A percentile compares a stretch with the other conserved stretches of the same genome.
Conservation (phyloP, 2,329 filamentous ascomycete species). For the Bertia moriformis region DNA sequence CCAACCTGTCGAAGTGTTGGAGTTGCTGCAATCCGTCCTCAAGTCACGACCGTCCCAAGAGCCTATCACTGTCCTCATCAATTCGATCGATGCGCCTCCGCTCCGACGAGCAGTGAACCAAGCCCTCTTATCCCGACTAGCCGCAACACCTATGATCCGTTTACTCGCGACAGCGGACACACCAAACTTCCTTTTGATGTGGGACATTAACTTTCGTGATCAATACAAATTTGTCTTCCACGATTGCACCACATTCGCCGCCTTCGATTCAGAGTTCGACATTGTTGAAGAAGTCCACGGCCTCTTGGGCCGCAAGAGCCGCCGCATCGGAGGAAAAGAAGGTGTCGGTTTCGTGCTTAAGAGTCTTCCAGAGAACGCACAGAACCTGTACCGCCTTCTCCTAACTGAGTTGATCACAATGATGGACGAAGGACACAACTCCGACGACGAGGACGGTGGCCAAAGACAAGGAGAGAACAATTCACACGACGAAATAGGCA, state of each 20-base stretch:
- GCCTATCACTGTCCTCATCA: constrained; percentile 35
- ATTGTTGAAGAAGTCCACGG: constrained; percentile 48
- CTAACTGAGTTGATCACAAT: constrained; percentile 44
- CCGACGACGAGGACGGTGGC: constrained; percentile 18
- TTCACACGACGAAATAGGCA: constrained; percentile 24
- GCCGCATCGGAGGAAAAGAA: constrained; percentile 45
- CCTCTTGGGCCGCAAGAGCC: constrained; percentile 41
- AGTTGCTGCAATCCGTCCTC: constrained; percentile 25
- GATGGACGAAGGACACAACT: constrained; percentile 21
- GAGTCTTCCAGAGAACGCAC: constrained; percentile 50
- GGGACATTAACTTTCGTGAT: constrained; percentile 42
- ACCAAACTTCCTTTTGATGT: constrained; percentile 46
- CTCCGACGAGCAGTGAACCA: constrained; percentile 39
- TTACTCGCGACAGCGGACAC: constrained; percentile 48
- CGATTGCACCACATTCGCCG: constrained; percentile 49
- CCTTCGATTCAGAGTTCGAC: constrained; percentile 43
- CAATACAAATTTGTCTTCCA: constrained; percentile 52
- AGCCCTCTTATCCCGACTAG: constrained; percentile 39
- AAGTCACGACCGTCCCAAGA: constrained; percentile 13
- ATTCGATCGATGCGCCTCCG: constrained; percentile 45
- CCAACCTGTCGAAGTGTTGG: constrained; percentile 26
- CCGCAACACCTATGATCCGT: constrained; percentile 35
- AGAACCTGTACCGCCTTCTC: constrained; percentile 46
- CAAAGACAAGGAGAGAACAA: constrained; percentile 13
- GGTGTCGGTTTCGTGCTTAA: constrained; percentile 53